Percentiles rank a stretch among this genome's conserved stretches.
Conservation (phyloP, 129 eudicot genomes). For the Kitagawia praeruptora region DNA sequence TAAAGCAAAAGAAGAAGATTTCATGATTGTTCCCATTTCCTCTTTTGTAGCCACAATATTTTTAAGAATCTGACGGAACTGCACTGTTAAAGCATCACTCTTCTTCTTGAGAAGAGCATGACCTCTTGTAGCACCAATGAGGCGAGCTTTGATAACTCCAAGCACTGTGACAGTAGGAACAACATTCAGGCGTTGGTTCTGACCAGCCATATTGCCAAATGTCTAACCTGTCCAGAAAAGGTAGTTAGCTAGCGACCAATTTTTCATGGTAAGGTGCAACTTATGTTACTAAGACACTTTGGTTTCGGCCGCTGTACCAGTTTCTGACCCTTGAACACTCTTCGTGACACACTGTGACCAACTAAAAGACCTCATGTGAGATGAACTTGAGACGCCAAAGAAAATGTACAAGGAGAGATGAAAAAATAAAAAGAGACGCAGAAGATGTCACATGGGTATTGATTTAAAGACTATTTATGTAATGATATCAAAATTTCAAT, state of each 20-base stretch:
- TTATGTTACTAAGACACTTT: neutral
- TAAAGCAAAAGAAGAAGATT: constrained; percentile 69
- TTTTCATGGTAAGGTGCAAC: neutral
- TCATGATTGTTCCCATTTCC: constrained; percentile 83
- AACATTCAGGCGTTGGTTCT: constrained; percentile 72
- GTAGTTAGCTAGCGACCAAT: neutral
- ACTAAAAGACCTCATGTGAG: neutral
- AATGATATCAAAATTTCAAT: no score
- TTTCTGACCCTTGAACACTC: no score
- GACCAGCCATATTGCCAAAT: constrained; percentile 68
- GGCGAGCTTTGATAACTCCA: constrained; percentile 84
- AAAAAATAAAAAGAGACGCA: no score
- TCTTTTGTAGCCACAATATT: constrained; percentile 79
- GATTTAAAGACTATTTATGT: no score
- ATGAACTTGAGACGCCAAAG: no score
- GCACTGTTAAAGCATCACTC: constrained; percentile 89
- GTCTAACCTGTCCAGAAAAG: constrained; percentile 29
- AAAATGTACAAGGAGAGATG: no score
- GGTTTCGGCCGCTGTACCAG: no score
- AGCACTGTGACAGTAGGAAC: constrained; percentile 90
- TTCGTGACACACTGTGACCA: neutral
- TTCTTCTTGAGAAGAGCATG: constrained; percentile 93
- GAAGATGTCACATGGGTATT: neutral
- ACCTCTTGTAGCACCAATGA: constrained; percentile 91
- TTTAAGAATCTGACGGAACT: constrained; percentile 74